Conservation (phyloP, 352 stramenopile genomes). For the Globisporangium uncinulatum region DNA sequence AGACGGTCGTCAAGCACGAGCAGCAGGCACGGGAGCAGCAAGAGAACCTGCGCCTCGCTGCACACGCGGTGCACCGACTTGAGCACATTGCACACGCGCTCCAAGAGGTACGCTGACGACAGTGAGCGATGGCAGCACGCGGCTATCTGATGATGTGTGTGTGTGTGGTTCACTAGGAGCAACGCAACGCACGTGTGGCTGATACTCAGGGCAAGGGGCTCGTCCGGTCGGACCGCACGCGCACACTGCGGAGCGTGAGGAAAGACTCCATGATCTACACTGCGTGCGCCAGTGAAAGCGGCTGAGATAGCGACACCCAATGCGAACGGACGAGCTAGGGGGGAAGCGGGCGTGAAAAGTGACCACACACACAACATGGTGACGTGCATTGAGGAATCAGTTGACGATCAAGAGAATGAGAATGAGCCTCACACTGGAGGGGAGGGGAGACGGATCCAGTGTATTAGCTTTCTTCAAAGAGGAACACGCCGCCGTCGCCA, state of each 20-base stretch:
- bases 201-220: constrained; percentile 41
- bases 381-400: no score
- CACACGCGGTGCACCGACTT: constrained; percentile 36
- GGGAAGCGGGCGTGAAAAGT: no score
- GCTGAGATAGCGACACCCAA: no score
- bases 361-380: no score
- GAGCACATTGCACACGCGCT: constrained; percentile 37
- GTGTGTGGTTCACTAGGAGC: constrained; percentile 18
- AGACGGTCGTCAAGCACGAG: constrained; percentile 35
- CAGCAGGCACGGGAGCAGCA: constrained; percentile 23
- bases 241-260: constrained; percentile 34
- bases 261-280: constrained; percentile 60
- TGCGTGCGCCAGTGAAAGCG: no score
- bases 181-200: constrained; percentile 20
- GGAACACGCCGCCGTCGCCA: constrained; percentile 59
- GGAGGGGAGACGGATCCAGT: neutral
- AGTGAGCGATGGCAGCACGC: no score
- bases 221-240: constrained; percentile 18
- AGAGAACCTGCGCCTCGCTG: constrained; percentile 35
- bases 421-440: no score
- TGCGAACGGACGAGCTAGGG: no score
- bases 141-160: no score
- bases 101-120: constrained; percentile 19
- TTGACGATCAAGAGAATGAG: no score
- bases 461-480: constrained; percentile 66